Evolutionary conservation across 2,329 filamentous ascomycete genomes (phyloP).

Genomic region (Sclerotinia minor): DNA sequence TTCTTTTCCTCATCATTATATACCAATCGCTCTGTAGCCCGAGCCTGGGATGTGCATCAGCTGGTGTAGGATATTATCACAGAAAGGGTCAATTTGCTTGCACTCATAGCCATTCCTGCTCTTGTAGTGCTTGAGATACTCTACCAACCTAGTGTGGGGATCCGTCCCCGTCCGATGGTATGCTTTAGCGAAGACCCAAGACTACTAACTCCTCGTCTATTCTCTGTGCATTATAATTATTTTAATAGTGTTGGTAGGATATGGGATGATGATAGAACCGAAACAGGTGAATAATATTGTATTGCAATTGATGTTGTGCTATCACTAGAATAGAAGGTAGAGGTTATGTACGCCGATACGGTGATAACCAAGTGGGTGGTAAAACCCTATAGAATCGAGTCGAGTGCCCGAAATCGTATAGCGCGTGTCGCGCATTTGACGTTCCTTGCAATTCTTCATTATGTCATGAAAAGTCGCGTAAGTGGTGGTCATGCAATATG

Average conservation of each 20-base stretch:
- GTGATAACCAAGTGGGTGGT: slow-evolving; percentile 40
- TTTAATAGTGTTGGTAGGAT: no score
- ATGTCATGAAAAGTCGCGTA: not conserved
- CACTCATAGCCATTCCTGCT: slow-evolving; percentile 22
- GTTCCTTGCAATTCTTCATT: not conserved
- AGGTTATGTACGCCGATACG: no score
- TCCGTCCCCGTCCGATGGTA: not conserved
- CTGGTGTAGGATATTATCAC: no score
- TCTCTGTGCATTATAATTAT: slow-evolving; percentile 34
- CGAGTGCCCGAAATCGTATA: not conserved
- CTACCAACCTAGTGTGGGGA: slow-evolving; percentile 22
- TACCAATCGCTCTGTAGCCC: no score
- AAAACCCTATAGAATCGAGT: not conserved
- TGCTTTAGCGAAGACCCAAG: not conserved
- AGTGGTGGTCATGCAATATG: no score
- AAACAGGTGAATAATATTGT: no score
- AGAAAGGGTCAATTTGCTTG: slow-evolving; percentile 26
- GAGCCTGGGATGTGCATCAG: no score
- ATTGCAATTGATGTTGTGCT: no score
- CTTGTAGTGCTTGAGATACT: slow-evolving; percentile 5
- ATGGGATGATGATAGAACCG: no score
- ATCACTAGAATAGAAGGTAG: no score
- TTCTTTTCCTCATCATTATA: no score
- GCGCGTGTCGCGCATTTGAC: not conserved
- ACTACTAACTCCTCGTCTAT: not conserved